Conservation (phyloP, 192 early-diverging fungal genomes). For the Entomortierella beljakovae region DNA sequence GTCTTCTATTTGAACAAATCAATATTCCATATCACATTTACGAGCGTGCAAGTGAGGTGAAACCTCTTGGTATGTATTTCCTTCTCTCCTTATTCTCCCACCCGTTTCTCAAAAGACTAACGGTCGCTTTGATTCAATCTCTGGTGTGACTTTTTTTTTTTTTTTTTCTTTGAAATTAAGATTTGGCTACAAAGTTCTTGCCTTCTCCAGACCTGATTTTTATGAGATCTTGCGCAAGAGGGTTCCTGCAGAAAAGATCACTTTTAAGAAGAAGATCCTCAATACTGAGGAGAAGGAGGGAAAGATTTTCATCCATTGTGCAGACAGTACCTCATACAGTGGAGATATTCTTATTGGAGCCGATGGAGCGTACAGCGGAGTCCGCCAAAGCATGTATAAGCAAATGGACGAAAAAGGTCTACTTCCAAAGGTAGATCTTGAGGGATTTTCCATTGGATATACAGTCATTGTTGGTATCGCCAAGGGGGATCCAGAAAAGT, state of each 20-base stretch:
- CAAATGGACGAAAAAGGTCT: neutral
- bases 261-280: neutral
- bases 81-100: no score
- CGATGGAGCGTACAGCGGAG: neutral
- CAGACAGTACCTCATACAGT: neutral
- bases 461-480: neutral
- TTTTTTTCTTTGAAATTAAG: no score
- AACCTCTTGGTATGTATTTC: slow-evolving; percentile 11
- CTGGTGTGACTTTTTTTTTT: no score
- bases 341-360: neutral
- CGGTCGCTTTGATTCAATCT: no score
- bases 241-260: slow-evolving; percentile 5
- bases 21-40: slow-evolving; percentile 1
- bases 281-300: neutral
- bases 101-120: no score
- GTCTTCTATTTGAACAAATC: neutral
- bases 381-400: neutral
- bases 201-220: neutral
- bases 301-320: slow-evolving; percentile 3
- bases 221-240: neutral
- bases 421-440: neutral
- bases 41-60: slow-evolving; percentile 5
- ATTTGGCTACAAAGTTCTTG: no score
- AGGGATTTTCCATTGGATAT: neutral
- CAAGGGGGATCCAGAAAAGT: neutral